A percentile compares a stretch with the other conserved stretches of the same genome.
These are phyloP conservation scores for Epichloe elymi DNA, from an alignment of 2,329 filamentous ascomycete genomes.

Conservation along the genomic window DNA sequence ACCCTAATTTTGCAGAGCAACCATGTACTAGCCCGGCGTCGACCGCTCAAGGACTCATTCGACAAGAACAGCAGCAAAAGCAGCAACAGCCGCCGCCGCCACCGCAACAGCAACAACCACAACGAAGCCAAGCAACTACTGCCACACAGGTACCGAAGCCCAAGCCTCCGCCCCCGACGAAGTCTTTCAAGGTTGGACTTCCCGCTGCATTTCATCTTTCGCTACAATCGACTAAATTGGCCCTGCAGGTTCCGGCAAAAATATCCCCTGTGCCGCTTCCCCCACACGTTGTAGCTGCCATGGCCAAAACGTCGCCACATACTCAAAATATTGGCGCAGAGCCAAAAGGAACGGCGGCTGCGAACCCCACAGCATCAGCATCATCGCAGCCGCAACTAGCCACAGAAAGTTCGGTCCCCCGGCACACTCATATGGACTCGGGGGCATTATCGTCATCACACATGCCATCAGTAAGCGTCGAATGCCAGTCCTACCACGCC, in stretches of 20 bases:
- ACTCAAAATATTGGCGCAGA: background rate
- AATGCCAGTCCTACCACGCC: background rate
- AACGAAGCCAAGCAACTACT: background rate
- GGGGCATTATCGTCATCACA: constrained; percentile 1
- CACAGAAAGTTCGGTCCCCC: background rate
- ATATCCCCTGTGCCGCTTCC: constrained; percentile 32
- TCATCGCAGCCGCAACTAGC: background rate
- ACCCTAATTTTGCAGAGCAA: constrained; percentile 15
- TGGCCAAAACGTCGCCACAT: constrained; percentile 9
- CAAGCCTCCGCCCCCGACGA: constrained; percentile 14
- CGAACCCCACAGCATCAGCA: constrained; percentile 7
- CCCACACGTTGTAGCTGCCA: constrained; percentile 30
- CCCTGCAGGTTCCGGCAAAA: constrained; percentile 23
- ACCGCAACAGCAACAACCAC: background rate
- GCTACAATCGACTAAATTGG: constrained; percentile 17
- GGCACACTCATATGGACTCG: background rate
- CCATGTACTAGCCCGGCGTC: background rate
- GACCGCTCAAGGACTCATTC: background rate
- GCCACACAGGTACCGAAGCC: constrained; percentile 9
- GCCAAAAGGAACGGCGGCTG: constrained; percentile 1
- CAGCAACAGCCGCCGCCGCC: background rate
- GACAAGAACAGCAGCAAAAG: background rate
- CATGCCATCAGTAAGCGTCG: background rate
- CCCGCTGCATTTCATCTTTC: constrained; percentile 12
- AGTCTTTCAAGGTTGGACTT: constrained; percentile 21